Evolutionary conservation across 1,139 yeast genomes (phyloP).

Genomic region (Blastobotrys indianensis): DNA sequence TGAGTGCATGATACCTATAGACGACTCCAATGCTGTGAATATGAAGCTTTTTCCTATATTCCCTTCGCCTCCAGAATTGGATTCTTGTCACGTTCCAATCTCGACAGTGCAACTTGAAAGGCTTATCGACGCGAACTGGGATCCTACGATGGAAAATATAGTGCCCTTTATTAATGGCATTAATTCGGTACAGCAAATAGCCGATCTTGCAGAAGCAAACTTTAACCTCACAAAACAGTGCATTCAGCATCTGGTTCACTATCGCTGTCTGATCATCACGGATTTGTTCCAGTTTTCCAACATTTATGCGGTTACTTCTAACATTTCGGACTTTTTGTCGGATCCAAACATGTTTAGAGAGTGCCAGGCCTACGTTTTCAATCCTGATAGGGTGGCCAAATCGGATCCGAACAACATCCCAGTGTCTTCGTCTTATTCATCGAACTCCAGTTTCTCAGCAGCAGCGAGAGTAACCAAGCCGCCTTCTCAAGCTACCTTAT

Average conservation of each 20-base stretch:
- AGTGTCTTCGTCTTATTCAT: conserved; percentile 22
- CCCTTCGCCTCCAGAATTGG: conserved; percentile 74
- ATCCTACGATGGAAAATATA: conserved; percentile 88
- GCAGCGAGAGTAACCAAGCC: conserved; percentile 11
- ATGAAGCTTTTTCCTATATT: conserved; percentile 83
- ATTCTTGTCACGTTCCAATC: conserved; percentile 78
- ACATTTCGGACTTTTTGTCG: conserved; percentile 59
- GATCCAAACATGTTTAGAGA: conserved; percentile 68
- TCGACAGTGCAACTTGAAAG: conserved; percentile 67
- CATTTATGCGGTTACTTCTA: conserved; percentile 83
- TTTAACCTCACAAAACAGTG: conserved; percentile 75
- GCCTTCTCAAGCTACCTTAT: conserved; percentile 46
- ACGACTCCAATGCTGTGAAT: conserved; percentile 83
- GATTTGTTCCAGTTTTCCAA: conserved; percentile 88
- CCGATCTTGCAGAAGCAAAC: conserved; percentile 78
- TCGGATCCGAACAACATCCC: conserved; percentile 5
- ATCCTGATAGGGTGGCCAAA: conserved; percentile 14
- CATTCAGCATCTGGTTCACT: conserved; percentile 85
- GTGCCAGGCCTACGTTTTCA: conserved; percentile 70
- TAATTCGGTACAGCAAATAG: conserved; percentile 71
- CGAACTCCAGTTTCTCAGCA: conserved; percentile 21
- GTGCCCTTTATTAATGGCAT: conserved; percentile 83
- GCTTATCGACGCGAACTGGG: conserved; percentile 89
- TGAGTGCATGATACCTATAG: conserved; percentile 92
- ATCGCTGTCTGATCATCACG: conserved; percentile 72